Evolutionary conservation across 768 basidiomycete species (phyloP).

Genomic region (Royoungia palumana): DNA sequence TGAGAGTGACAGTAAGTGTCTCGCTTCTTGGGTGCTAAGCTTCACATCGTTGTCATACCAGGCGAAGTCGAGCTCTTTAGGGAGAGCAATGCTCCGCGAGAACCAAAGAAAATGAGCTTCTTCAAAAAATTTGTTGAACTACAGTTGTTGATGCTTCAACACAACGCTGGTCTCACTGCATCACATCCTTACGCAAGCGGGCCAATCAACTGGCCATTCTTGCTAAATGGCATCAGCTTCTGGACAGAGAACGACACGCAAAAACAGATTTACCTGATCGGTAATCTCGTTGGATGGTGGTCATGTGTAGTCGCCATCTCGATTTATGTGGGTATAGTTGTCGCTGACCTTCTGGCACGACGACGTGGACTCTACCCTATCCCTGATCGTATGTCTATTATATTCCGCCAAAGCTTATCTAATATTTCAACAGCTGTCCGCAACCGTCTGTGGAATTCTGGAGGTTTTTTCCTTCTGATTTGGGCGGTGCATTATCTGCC

Average conservation of each 20-base stretch:
- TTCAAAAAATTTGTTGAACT: slow-evolving; percentile 93
- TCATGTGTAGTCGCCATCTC: slow-evolving; percentile 81
- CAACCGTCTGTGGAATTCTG: slow-evolving; percentile 92
- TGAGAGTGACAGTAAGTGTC: slow-evolving; percentile 59
- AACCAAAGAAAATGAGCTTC: slow-evolving; percentile 83
- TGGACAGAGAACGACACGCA: slow-evolving; percentile 87
- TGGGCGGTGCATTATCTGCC: slow-evolving; percentile 97
- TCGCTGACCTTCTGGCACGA: slow-evolving; percentile 86
- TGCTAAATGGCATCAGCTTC: slow-evolving; percentile 94
- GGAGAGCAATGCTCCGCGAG: slow-evolving; percentile 50
- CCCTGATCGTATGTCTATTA: slow-evolving; percentile 66
- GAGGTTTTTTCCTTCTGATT: slow-evolving; percentile 91
- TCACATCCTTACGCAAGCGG: slow-evolving; percentile 94
- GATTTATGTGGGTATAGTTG: slow-evolving; percentile 85
- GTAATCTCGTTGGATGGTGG: slow-evolving; percentile 96
- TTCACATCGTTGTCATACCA: slow-evolving; percentile 37
- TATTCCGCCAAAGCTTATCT: not conserved
- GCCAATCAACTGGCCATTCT: slow-evolving; percentile 99
- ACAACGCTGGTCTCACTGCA: slow-evolving; percentile 98
- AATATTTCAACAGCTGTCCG: slow-evolving; percentile 64
- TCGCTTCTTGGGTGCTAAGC: not conserved
- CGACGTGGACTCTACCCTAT: slow-evolving; percentile 83
- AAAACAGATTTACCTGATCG: slow-evolving; percentile 95
- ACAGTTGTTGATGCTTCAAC: slow-evolving; percentile 93
- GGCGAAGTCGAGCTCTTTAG: slow-evolving; percentile 52